A percentile compares a stretch with the other conserved stretches of the same genome.
Evolutionary conservation across 2,329 filamentous ascomycete species (phyloP).

Genomic region (Lachnellula arida): DNA sequence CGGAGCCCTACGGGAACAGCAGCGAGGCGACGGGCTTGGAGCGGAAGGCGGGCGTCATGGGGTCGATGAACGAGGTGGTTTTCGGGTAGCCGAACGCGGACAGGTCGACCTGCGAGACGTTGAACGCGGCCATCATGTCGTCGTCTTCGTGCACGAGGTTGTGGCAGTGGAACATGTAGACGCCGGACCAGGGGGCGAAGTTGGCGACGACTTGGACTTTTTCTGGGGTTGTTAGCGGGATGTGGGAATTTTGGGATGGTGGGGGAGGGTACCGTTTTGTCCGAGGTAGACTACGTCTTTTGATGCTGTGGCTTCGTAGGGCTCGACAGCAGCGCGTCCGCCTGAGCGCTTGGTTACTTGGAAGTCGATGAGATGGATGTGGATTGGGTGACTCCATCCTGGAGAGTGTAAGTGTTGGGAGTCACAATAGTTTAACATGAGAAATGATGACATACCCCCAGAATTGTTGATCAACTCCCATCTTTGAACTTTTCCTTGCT

Average conservation of each 20-base stretch:
- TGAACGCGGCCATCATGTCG: conserved; percentile 32
- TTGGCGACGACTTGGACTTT: conserved; percentile 45
- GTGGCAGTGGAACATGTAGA: conserved; percentile 42
- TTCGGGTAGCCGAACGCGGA: conserved; percentile 20
- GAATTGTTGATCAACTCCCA: conserved; percentile 27
- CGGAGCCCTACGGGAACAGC: neutral
- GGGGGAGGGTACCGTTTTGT: conserved; percentile 26
- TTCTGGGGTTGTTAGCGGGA: conserved; percentile 31
- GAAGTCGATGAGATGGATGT: conserved; percentile 57
- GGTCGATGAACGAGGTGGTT: conserved; percentile 19
- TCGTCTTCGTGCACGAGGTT: conserved; percentile 32
- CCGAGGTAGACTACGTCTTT: conserved; percentile 56
- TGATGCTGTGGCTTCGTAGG: conserved; percentile 50
- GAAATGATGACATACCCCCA: conserved; percentile 4
- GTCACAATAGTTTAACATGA: neutral
- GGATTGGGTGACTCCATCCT: conserved; percentile 32
- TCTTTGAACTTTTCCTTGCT: conserved; percentile 43
- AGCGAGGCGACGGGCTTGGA: conserved; percentile 13
- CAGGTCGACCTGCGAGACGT: conserved; percentile 16
- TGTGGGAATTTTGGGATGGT: too few relatives aligned
- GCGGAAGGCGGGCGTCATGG: conserved; percentile 20
- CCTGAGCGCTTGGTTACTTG: conserved; percentile 46
- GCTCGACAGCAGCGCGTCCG: conserved; percentile 32
- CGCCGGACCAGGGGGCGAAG: conserved; percentile 49
- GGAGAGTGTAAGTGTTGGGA: neutral